These are phyloP conservation scores for Xylaria sp. DNA, from an alignment of 2,329 filamentous ascomycete species.

Conservation along the genomic window DNA sequence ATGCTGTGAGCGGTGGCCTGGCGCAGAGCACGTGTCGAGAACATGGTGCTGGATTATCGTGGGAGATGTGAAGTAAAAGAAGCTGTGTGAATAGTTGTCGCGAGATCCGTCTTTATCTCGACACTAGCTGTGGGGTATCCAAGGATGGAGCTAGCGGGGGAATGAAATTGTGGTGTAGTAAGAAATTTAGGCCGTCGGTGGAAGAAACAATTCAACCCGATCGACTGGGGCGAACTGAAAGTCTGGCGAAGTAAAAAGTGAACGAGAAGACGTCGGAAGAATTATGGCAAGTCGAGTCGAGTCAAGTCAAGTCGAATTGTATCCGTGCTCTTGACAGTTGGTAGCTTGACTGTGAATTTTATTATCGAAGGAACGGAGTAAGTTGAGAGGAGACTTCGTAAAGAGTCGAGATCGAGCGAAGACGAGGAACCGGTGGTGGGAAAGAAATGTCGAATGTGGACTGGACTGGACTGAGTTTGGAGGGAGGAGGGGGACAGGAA, in stretches of 20 bases:
- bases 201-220: not conserved
- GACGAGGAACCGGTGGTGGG: not conserved
- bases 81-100: not conserved
- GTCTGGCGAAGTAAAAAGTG: not conserved
- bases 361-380: no score
- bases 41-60: slow-evolving; percentile 39
- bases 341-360: no score
- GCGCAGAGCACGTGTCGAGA: slow-evolving; percentile 51
- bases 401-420: not conserved
- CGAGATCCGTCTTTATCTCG: not conserved
- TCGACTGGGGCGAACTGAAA: not conserved
- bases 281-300: not conserved
- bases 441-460: not conserved
- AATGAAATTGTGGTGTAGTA: not conserved
- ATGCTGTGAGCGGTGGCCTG: slow-evolving; percentile 54
- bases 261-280: not conserved
- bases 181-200: not conserved
- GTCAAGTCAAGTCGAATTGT: not conserved
- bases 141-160: not conserved
- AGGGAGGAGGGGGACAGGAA: not conserved
- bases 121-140: not conserved
- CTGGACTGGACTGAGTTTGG: not conserved
- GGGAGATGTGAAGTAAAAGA: slow-evolving; percentile 6
- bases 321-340: no score
- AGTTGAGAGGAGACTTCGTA: not conserved